Evolutionary conservation across 176 grass and related monocot genomes (phyloP), one percentile per base, ranked within the genome.

Genomic region (Oryza nivara): DNA sequence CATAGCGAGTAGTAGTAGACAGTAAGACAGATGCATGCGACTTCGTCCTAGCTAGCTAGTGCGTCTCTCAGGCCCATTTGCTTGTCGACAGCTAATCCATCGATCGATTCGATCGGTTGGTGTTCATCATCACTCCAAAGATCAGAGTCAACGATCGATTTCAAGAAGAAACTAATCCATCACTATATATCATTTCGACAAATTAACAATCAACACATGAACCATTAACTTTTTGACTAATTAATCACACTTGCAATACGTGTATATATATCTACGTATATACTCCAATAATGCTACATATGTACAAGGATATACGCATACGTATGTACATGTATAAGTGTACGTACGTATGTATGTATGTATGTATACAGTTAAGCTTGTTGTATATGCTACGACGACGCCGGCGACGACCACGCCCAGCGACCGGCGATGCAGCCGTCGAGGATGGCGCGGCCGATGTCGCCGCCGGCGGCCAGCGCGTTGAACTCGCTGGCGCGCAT

Each of bases 401-500:
- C 28, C 77, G 89, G 84, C 51, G 80, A 80, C 43, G 71, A 78
- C 83, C 86, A 88, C 32, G 82, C 45, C 93, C 93, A 95, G n/a
- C 75, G 75, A 41, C 90, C 90, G 83, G 78, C 76, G 2, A 80
- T 77, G 83, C 90, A 95, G 13, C 90, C 93, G 34, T 92, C 88
- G 58, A 95, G 54, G 80, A 95, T 95, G 69, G 81, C 75, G 46
- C 72, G 86, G 41, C 40, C 93, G 19, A 92, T 26, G 43, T 68
- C 70, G 38, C 1, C 68, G 43, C 36, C 51, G 51, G 20, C 47
- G 5, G n/a, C 36, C 46, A 95, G 75, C 63, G 82, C 68, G 30
- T 49, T 83, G 66, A 95, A 76, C 82, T 95, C 93, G 46, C 72
- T 64, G 78, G 71, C 82, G 43, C 65, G 84, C 93, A 95, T 92